Evolutionary conservation across 148 eudicot species (phyloP), one percentile per base, ranked within the genome.

Genomic region (Hydrangea macrophylla): DNA sequence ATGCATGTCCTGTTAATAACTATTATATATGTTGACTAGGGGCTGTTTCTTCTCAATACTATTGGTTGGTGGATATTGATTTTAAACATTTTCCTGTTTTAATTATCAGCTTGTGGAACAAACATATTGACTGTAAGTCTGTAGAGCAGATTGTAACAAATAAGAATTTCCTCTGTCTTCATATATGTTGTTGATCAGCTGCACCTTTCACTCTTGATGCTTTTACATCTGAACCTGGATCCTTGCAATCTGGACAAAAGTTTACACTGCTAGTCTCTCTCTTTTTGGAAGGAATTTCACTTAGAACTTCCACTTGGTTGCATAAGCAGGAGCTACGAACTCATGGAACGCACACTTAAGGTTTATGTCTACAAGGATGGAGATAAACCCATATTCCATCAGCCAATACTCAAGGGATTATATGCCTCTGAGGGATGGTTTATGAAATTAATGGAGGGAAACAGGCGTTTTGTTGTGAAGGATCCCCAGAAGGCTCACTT

Each of bases 391-490:
- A 90, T 93, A 36, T 93, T 93, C 79, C 98, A 93, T 73, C 94
- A 86, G 55, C 95, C 98, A n/a, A 70, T 83, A 59, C 87, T 92
- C 33, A 89, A 85, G 75, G 97, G 97, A 31, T 60, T 92, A 67
- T 92, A 92, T 78, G 97, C 97, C 40, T 92, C 97, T 1, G 97
- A 92, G 64, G 97, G 97, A 70, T 92, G 97, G 97, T 92, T 92
- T 79, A 92, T 92, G 97, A 92, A 92, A 77, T 79, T 89, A 48
- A 83, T 92, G 90, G 97, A 87, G 73, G 86, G 82, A 66, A 92
- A 87, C 61, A 82, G 78, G 57, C 87, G 70, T 2, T 92, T 80
- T 54, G 74, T 78, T 17, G 89, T 87, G 24, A 92, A 87, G 60
- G 80, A 87, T 23, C 96, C 97, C 1, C 65, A 68, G 39, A 85